Evolutionary conservation across 345 rosid species (phyloP), one percentile per base, ranked within the genome.

Genomic region (Jatropha curcas): DNA sequence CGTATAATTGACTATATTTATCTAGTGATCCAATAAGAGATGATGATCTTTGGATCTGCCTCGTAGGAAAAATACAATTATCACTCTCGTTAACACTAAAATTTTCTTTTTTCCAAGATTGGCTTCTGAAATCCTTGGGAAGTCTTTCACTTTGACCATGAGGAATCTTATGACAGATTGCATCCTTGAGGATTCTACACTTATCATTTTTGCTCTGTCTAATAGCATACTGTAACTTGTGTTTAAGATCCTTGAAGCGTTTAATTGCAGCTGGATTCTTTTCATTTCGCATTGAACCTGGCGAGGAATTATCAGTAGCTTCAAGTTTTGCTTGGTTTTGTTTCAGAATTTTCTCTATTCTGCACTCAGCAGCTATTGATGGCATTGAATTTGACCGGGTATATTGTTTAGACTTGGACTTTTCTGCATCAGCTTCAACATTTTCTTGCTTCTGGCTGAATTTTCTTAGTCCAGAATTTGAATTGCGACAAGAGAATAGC

Each of bases 101-200:
- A 58, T 78, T 77, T 16, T 60, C 67, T 62, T 46, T 70, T 6
- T 60, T 31, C 46, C 2, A 46, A 25, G 60, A 46, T 12, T 28
- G 71, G 25, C 71, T 67, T 59, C 81, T 87, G 80, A 85, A 71
- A 77, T 90, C 90, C 76, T 79, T 82, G 13, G 90, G 86, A 57
- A 88, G n/a, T n/a, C n/a, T n/a, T n/a, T 82, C 8, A n/a, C 78
- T 81, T 3, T 85, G 69, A n/a, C 79, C 84, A 0, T 73, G 86
- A 43, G 99, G 99, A 7, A 94, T 81, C 82, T 87, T 90, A 82
- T 92, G 89, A 58, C 92, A 86, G 39, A 92, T 78, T 20, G 89
- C 98, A 73, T 94, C 97, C 96, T 86, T 89, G 39, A 92, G 73
- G 45, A 92, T 89, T 68, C 97, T 75, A 20, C 76, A 87, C 79